Evolutionary conservation across 352 stramenopile genomes (phyloP), one percentile per base, ranked within the genome.

Genomic region (Pythium oligandrum): DNA sequence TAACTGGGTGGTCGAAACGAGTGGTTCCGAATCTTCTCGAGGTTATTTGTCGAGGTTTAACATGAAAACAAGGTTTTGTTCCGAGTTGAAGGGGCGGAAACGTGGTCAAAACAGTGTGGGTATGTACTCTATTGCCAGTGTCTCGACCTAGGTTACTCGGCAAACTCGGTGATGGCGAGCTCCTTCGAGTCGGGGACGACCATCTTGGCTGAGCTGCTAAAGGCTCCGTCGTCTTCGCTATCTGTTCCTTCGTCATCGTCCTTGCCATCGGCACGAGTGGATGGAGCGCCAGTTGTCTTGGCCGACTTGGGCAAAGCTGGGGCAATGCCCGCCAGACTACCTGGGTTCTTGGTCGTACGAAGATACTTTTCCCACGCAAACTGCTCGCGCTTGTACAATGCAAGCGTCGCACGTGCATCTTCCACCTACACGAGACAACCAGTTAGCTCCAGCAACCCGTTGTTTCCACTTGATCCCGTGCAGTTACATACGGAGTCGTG

Each of bases 281-380:
- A 36, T 9, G 42, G 30, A 26, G 17, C 17, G 17, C 17, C 17
- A 26, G 17, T 69, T 17, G 46, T n/a, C n/a, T 57, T 54, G 1
- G 59, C 40, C n/a, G 68, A 57, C 40, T 72, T 67, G 0, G 71
- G 71, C 17, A 86, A 51, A 43, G 70, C 43, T 0, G 80, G 77
- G 5, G 77, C 73, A 4, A 88, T 59, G 4, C 77, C 80, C 1
- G 70, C 77, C 30, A 90, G 62, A 43, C 64, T 67, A 40, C 75
- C 62, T 7, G 38, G 65, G 55, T 64, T 71, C 66, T 90, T 92
- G 55, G 66, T 73, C 17, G 70, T 78, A 40, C 75, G 81, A 12
- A 94, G 53, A 63, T 88, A 89, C 58, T 94, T 94, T 38, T 94
- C 84, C 84, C 84, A 94, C 34, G 61, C 73, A 40, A 83, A 90